phyloP scores from a whole-genome alignment of 345 rosid species.

The Luvunga scandens region DNA sequence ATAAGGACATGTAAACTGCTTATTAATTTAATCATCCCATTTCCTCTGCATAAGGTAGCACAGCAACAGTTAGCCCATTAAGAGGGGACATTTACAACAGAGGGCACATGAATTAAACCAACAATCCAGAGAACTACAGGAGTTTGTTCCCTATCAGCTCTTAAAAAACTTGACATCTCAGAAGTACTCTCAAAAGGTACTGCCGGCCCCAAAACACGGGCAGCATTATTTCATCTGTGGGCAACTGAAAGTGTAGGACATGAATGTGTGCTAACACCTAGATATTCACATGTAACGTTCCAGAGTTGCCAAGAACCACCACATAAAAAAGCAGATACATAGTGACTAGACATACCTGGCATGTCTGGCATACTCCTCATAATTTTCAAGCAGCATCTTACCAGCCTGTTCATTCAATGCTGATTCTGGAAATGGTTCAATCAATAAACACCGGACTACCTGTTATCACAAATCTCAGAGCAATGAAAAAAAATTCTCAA shows the following conservation, averaged over 20 bases:
- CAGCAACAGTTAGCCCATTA: background rate
- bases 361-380: constrained; percentile 93
- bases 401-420: constrained; percentile 98
- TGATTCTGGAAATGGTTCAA: constrained; percentile 97
- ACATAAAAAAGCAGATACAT: constrained; percentile 7
- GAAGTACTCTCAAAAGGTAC: background rate
- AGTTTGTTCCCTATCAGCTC: background rate
- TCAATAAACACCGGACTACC: constrained; percentile 93
- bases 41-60: too few relatives aligned
- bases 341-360: constrained; percentile 62
- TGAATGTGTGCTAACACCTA: background rate
- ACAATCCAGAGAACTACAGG: background rate
- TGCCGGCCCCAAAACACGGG: constrained; percentile 7
- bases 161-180: background rate
- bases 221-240: constrained; percentile 2
- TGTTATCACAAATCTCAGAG: constrained; percentile 32
- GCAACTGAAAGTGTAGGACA: background rate
- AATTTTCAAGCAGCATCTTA: constrained; percentile 96
- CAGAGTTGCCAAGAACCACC: constrained; percentile 10
- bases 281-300: background rate
- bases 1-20: too few relatives aligned
- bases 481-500: background rate
- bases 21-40: too few relatives aligned
- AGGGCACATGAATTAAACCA: background rate
- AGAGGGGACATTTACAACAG: too few relatives aligned